Evolutionary conservation across 2,329 filamentous ascomycete genomes (phyloP).

Genomic region (Fusarium transvaalense): DNA sequence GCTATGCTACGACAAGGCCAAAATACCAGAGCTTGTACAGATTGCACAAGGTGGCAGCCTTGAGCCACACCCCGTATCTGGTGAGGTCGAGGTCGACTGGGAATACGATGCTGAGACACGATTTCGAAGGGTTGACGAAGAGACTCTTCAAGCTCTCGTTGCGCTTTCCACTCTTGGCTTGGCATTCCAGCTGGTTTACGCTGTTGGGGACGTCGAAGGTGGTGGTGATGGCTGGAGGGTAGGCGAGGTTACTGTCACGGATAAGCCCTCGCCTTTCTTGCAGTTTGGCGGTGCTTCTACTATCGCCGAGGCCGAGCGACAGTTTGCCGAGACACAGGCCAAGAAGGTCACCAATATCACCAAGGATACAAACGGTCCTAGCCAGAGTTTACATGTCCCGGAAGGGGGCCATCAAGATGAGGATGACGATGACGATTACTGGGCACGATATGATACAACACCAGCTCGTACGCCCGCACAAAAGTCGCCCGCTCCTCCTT

Average conservation of each 20-base stretch:
- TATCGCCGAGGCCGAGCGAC: constrained; percentile 72
- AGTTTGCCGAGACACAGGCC: constrained; percentile 56
- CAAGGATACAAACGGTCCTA: constrained; percentile 29
- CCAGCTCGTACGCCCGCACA: constrained; percentile 73
- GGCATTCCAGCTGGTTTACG: constrained; percentile 76
- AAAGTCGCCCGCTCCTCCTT: constrained; percentile 72
- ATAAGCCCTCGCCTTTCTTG: constrained; percentile 68
- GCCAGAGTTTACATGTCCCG: constrained; percentile 30
- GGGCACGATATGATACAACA: constrained; percentile 81
- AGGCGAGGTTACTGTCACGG: constrained; percentile 74
- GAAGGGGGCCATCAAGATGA: constrained; percentile 55
- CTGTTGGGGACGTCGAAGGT: constrained; percentile 72
- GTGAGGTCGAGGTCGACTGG: constrained; percentile 81
- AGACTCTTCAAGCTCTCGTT: constrained; percentile 79
- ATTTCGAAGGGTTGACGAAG: constrained; percentile 78
- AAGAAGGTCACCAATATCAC: constrained; percentile 39
- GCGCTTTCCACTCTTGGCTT: constrained; percentile 72
- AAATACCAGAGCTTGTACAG: constrained; percentile 68
- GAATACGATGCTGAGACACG: constrained; percentile 71
- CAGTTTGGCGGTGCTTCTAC: constrained; percentile 63
- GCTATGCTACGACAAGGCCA: constrained; percentile 74
- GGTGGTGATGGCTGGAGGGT: constrained; percentile 76
- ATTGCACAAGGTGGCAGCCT: constrained; percentile 72
- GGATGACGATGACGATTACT: constrained; percentile 82
- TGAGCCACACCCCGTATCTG: constrained; percentile 84